phyloP scores from a whole-genome alignment of 352 stramenopile species.

The Blastocystis hominis region DNA sequence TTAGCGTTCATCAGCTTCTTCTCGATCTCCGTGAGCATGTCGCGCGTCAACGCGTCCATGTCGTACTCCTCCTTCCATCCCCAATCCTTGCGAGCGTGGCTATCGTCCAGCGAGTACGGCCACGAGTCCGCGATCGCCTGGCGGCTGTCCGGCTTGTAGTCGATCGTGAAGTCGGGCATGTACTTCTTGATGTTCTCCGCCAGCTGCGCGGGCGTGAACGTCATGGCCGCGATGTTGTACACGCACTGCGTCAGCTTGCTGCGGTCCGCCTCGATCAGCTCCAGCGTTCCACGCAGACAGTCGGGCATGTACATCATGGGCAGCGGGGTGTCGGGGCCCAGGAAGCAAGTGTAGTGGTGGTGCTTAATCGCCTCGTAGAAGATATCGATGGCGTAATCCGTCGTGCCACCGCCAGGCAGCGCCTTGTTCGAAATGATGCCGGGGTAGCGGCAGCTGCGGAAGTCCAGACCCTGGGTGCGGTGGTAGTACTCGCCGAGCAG shows the following conservation, averaged over 20 bases:
- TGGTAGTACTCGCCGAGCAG: conserved; percentile 81
- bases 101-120: conserved; percentile 75
- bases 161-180: conserved; percentile 75
- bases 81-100: conserved; percentile 73
- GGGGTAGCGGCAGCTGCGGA: conserved; percentile 78
- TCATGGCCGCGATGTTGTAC: conserved; percentile 80
- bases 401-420: conserved; percentile 61
- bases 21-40: conserved; percentile 78
- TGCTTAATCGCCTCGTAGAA: conserved; percentile 79
- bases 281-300: conserved; percentile 74
- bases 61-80: conserved; percentile 77
- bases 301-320: conserved; percentile 89
- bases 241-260: conserved; percentile 71
- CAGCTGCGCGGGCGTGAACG: conserved; percentile 76
- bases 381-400: conserved; percentile 82
- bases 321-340: conserved; percentile 70
- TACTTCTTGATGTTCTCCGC: conserved; percentile 73
- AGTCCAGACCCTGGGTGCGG: conserved; percentile 79
- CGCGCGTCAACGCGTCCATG: conserved; percentile 74
- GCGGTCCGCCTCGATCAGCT: conserved; percentile 70
- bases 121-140: conserved; percentile 81
- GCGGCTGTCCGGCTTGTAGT: conserved; percentile 76
- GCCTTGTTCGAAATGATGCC: conserved; percentile 65
- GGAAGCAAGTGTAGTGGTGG: conserved; percentile 77
- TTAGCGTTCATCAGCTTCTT: conserved; percentile 66